These are phyloP conservation scores for Penicillium herquei DNA, from an alignment of 495 filamentous ascomycete species.

Conservation along the genomic window DNA sequence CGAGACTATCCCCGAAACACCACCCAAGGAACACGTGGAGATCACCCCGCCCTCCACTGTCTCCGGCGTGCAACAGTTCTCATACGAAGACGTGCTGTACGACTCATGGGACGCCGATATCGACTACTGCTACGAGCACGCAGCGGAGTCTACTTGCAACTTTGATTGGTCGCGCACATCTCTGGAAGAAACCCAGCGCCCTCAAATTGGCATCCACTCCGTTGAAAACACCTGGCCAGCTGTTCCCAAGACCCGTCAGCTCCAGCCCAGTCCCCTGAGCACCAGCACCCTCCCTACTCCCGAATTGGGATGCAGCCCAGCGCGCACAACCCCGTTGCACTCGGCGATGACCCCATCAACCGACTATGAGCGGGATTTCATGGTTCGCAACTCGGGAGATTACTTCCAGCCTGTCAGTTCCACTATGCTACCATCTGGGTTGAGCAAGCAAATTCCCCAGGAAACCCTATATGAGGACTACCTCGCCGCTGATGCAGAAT, in stretches of 20 bases:
- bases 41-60: conserved; percentile 9
- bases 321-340: conserved; percentile 33
- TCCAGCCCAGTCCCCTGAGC: conserved; percentile 27
- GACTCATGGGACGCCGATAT: conserved; percentile 91
- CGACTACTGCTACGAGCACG: conserved; percentile 91
- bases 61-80: conserved; percentile 21
- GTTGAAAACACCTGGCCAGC: conserved; percentile 13
- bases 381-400: conserved; percentile 24
- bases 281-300: conserved; percentile 34
- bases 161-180: conserved; percentile 75
- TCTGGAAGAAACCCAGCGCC: conserved; percentile 29
- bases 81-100: conserved; percentile 38
- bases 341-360: conserved; percentile 35
- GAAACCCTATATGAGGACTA: conserved; percentile 52
- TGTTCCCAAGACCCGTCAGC: conserved; percentile 18
- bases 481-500: conserved; percentile 43
- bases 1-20: conserved; percentile 5
- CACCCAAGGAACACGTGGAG: conserved; percentile 9
- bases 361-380: conserved; percentile 30
- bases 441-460: conserved; percentile 34
- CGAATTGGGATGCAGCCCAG: conserved; percentile 40
- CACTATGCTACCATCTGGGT: conserved; percentile 27
- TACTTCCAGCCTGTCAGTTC: conserved; percentile 40
- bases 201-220: conserved; percentile 19
- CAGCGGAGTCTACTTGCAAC: conserved; percentile 84